Evolutionary conservation across 495 filamentous ascomycete genomes (phyloP), one percentile per base, ranked within the genome.

Genomic region (Rostrohypoxylon terebratum): DNA sequence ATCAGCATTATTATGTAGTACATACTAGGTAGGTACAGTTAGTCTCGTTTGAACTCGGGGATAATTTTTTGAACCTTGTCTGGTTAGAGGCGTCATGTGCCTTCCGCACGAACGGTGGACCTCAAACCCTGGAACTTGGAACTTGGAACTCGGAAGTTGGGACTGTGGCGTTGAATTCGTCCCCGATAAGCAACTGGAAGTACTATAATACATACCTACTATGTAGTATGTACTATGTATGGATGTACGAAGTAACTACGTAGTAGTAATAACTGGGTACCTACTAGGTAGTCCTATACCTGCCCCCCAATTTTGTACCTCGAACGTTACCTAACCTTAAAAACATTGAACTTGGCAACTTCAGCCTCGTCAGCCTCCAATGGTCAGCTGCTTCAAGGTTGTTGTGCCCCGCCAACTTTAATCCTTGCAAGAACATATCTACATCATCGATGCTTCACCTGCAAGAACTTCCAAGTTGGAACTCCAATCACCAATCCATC

Each of bases 381-480:
- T 31, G 51, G 65, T 73, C 70, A 73, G 70, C 65, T 61, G 70
- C 50, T 64, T n/a, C n/a, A n/a, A n/a, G n/a, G n/a, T n/a, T 54
- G 20, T 25, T 64, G 21, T 66, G 50, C 64, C 70, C 70, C 65
- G 64, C 70, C 61, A 61, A 61, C 18, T 51, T 38, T 31, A 68
- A 73, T 61, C 70, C 70, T 50, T 73, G 70, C 60, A 68, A 33
- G 47, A 68, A 73, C 70, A 73, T 65, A 68, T 23, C 38, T 72
- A 73, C 70, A 73, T 65, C 60, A 68, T 68, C 18, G 36, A 55
- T 25, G 59, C 64, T 68, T 73, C 65, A 65, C 60, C 38, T 42
- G 38, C 11, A n/a, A 11, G 14, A 42, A 14, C n/a, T n/a, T n/a
- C n/a, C n/a, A n/a, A n/a, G n/a, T n/a, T n/a, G n/a, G n/a, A n/a